Evolutionary conservation across 225 moss, liverwort and hornwort species (phyloP).

Genomic region (Sphagnum contortum): DNA sequence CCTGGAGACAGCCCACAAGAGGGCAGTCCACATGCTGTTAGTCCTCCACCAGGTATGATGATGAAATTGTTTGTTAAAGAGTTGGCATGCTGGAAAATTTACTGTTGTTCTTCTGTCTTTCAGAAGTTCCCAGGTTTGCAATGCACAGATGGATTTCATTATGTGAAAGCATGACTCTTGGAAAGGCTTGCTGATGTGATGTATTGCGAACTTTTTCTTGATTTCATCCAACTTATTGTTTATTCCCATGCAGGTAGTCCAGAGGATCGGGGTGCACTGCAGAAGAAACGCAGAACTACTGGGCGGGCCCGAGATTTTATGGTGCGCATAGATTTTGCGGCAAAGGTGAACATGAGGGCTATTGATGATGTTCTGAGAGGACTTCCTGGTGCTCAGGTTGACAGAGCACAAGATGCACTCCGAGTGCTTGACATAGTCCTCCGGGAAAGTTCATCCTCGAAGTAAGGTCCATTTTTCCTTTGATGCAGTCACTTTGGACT

Average conservation of each 20-base stretch:
- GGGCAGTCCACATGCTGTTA: conserved; percentile 14
- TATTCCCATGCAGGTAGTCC: conserved; percentile 14
- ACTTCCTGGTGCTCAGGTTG: conserved; percentile 24
- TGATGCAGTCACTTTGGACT: too few relatives aligned
- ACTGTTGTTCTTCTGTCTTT: too few relatives aligned
- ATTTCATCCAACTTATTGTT: background rate
- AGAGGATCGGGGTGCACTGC: conserved; percentile 20
- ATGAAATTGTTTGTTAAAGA: too few relatives aligned
- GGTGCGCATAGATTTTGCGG: conserved; percentile 57
- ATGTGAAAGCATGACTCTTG: too few relatives aligned
- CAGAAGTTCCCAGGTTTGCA: too few relatives aligned
- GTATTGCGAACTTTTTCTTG: background rate
- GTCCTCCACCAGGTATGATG: background rate
- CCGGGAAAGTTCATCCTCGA: conserved; percentile 67
- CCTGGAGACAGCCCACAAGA: conserved; percentile 33
- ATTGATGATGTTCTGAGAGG: conserved; percentile 63
- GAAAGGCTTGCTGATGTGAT: conserved; percentile 7
- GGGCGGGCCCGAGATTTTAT: conserved; percentile 58
- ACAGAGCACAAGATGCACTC: conserved; percentile 65
- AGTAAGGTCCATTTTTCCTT: conserved; percentile 13
- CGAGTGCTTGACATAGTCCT: conserved; percentile 90
- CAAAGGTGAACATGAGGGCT: conserved; percentile 68
- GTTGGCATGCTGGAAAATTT: too few relatives aligned
- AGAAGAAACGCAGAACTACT: conserved; percentile 38
- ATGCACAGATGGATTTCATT: too few relatives aligned